These are phyloP conservation scores for Zalerion maritima DNA, from an alignment of 495 filamentous ascomycete genomes.

Conservation along the genomic window DNA sequence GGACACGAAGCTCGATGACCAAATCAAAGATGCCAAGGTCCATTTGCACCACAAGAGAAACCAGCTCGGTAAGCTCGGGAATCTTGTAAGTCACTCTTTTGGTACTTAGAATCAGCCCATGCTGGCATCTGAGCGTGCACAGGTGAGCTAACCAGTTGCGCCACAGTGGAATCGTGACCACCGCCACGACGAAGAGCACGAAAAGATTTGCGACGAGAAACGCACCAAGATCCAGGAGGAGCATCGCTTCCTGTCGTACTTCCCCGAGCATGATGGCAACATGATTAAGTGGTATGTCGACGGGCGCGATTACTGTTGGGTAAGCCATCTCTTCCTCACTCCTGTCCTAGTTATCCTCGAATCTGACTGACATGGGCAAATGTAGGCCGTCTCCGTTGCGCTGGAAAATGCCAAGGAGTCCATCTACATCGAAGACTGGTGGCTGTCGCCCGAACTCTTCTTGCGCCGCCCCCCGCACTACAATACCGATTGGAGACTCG, in stretches of 20 bases:
- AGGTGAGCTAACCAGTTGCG: too few species aligned
- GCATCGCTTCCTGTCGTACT: constrained; percentile 78
- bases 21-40: constrained; percentile 30
- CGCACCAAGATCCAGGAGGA: constrained; percentile 53
- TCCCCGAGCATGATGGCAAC: constrained; percentile 72
- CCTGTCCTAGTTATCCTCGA: background rate
- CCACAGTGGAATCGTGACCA: constrained; percentile 66
- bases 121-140: background rate
- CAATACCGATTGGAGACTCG: constrained; percentile 79
- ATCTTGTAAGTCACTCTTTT: constrained; percentile 22
- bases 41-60: constrained; percentile 34
- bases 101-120: background rate
- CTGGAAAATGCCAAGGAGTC: constrained; percentile 78
- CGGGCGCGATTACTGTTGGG: constrained; percentile 83
- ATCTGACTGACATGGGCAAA: background rate
- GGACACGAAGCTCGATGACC: constrained; percentile 19
- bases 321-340: constrained; percentile 15
- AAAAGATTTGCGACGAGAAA: constrained; percentile 69
- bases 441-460: constrained; percentile 88
- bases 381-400: constrained; percentile 61
- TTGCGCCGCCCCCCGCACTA: constrained; percentile 65
- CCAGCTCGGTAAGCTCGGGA: constrained; percentile 39
- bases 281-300: constrained; percentile 96
- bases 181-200: constrained; percentile 88
- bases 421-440: constrained; percentile 96